Evolutionary conservation across 1,284 basidiomycete species (phyloP).

Genomic region (Moniliella sp.): DNA sequence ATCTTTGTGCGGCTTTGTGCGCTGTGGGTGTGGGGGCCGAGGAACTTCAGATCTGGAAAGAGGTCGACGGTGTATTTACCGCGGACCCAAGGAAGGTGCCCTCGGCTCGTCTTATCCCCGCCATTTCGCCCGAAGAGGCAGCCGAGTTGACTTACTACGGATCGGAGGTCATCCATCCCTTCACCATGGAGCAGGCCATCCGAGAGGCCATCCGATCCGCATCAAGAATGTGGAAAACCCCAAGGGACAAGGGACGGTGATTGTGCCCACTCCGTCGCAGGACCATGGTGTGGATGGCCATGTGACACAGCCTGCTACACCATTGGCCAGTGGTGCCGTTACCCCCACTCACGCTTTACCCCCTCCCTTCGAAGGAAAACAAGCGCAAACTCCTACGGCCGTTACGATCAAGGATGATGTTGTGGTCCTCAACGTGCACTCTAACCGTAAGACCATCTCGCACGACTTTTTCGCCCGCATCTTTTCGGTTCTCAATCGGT

Average conservation of each 20-base stretch:
- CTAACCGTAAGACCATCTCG: slow-evolving; percentile 82
- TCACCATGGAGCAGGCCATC: slow-evolving; percentile 97
- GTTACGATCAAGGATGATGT: slow-evolving; percentile 95
- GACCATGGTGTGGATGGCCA: slow-evolving; percentile 10
- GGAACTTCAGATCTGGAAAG: slow-evolving; percentile 98
- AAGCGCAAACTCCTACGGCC: slow-evolving; percentile 73
- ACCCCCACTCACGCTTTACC: slow-evolving; percentile 3
- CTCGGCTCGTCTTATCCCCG: slow-evolving; percentile 71
- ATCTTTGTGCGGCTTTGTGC: slow-evolving; percentile 69
- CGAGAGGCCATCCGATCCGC: slow-evolving; percentile 72
- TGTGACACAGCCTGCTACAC: slow-evolving; percentile 18
- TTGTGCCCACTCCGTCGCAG: slow-evolving; percentile 38
- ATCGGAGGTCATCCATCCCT: slow-evolving; percentile 94
- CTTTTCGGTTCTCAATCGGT: slow-evolving; percentile 70
- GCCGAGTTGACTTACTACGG: slow-evolving; percentile 96
- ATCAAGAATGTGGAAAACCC: slow-evolving; percentile 98
- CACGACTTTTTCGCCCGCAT: slow-evolving; percentile 94
- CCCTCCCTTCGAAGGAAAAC: no score
- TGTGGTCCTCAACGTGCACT: slow-evolving; percentile 78
- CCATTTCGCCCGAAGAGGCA: slow-evolving; percentile 90
- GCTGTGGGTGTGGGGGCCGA: slow-evolving; percentile 66
- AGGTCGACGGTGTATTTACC: slow-evolving; percentile 96
- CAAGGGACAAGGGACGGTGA: slow-evolving; percentile 66
- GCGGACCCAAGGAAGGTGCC: slow-evolving; percentile 91
- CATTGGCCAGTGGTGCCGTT: slow-evolving; percentile 4